Base-by-base conservation (phyloP, 192 early-diverging fungal species). In the Cetraspora pellucida region DNA sequence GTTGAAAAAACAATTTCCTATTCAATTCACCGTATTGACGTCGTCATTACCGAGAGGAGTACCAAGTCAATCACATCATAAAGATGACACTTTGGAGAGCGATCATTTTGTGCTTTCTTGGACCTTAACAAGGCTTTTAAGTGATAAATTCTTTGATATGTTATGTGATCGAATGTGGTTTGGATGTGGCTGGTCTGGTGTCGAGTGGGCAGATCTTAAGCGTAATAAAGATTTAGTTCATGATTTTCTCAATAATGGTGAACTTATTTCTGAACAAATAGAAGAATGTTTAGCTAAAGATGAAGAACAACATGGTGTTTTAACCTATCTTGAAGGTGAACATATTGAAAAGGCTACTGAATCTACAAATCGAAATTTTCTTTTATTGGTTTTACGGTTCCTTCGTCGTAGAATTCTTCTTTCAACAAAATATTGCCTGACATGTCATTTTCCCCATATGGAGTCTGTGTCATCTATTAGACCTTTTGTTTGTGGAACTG, bases 401-500 rank as follows among this genome's bases (percentile, higher is more conserved):
- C 64, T 82, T n/a, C 76, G 84, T 30, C 73, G 84, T 13, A 61
- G 84, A 37, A 74, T 85, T 50, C 46, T 75, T 19, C 43, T 81
- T 25, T 77, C 80, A 16, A 71, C 78, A 31, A 77, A 77, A 46
- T 86, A 78, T 73, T 85, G 84, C 52, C 66, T 85, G 3, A 82
- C 83, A 2, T 85, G 84, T 70, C 84, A 85, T 54, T 68, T 68
- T 59, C 57, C 66, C 21, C 77, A 78, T 43, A 60, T 19, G 2
- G 58, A 52, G 37, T 60, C 74, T 61, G 31, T 85, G 14, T 79
- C 84, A 61, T 66, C 79, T 1, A 61, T 85, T 45, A 80, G 81
- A 66, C 84, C 84, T 2, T 85, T 86, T 75, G 84, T 85, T n/a
- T 85, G 84, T 69, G 66, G 63, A 2, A 45, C 79, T 1, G 45